Evolutionary conservation across 1,284 basidiomycete genomes (phyloP), one percentile per base, ranked within the genome.

Genomic region (Baeospora myosura): DNA sequence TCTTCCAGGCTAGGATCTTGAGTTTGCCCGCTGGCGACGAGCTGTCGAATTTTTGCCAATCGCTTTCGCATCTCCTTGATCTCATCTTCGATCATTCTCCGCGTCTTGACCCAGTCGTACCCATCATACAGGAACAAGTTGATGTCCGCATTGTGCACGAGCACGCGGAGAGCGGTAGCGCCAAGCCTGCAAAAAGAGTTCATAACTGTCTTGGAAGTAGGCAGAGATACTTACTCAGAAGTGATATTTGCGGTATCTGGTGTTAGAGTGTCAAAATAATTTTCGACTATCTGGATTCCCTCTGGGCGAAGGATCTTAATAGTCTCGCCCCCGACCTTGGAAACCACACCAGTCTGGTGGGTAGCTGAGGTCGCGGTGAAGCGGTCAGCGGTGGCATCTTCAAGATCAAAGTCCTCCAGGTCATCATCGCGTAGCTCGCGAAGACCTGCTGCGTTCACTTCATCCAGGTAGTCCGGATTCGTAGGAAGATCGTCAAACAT

Each of bases 61-160:
- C 81, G 81, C 41, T 81, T 79, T 37, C 91, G 79, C 65, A 98
- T 90, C 24, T 86, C 81, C 57, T 86, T 91, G 44, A 89, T 77
- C 58, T 94, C 88, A 38, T 88, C 81, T 58, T 96, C 88, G 40
- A 98, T 90, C 4, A 78, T 78, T 58, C 76, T 82, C 36, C 93
- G 81, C 2, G 95, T 98, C 29, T 75, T 71, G 1, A 62, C 62
- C 93, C 95, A 98, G 57, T 98, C 96, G 55, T 93, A 98, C 1
- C 95, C 93, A 44, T 93, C 89, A 55, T 94, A 86, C 4, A 98
- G 69, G 44, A 81, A 71, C 24, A 96, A 55, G 0, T 71, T 74
- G 28, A 88, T 59, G 46, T 85, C 70, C 35, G 74, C 79, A 38
- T 84, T 64, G 34, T 76, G 69, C 2, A 88, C 52, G 16, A 77